Percentiles rank a stretch among this genome's conserved stretches.
phyloP scores from a whole-genome alignment of 495 filamentous ascomycete species.

The Xylaria curta region DNA sequence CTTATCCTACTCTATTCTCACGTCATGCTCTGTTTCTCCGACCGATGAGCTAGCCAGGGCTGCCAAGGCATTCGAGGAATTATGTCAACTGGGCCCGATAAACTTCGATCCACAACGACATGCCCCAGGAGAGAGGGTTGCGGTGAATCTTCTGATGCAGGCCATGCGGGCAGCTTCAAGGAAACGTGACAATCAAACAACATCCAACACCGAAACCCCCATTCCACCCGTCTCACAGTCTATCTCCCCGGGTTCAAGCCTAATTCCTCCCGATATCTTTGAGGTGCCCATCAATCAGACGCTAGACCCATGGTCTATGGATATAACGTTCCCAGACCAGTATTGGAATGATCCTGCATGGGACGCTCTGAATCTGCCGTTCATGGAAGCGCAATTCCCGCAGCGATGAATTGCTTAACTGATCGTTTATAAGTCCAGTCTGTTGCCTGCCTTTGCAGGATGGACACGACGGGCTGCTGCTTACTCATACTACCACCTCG shows the following conservation, averaged over 20 bases:
- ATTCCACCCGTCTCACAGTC: background rate
- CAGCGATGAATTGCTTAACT: background rate
- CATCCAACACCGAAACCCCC: background rate
- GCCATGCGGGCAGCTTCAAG: background rate
- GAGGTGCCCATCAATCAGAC: background rate
- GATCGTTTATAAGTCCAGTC: background rate
- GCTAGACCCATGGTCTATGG: background rate
- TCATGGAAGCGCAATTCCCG: constrained; percentile 5
- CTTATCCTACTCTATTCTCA: constrained; percentile 38
- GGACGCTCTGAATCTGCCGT: constrained; percentile 15
- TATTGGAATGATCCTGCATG: constrained; percentile 17
- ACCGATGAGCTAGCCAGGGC: constrained; percentile 33
- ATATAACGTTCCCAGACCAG: constrained; percentile 16
- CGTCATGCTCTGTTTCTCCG: constrained; percentile 21
- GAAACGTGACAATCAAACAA: background rate
- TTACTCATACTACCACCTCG: background rate
- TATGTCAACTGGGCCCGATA: constrained; percentile 33
- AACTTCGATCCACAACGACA: constrained; percentile 18
- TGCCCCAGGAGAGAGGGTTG: constrained; percentile 3
- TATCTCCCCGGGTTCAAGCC: background rate
- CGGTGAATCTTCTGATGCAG: background rate
- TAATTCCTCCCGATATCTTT: background rate
- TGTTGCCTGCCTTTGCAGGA: background rate
- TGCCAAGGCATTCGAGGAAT: constrained; percentile 34
- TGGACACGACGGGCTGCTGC: background rate